Evolutionary conservation across 108 stramenopile genomes (phyloP), one percentile per base, ranked within the genome.

Genomic region (Nannochloropsis gaditana): DNA sequence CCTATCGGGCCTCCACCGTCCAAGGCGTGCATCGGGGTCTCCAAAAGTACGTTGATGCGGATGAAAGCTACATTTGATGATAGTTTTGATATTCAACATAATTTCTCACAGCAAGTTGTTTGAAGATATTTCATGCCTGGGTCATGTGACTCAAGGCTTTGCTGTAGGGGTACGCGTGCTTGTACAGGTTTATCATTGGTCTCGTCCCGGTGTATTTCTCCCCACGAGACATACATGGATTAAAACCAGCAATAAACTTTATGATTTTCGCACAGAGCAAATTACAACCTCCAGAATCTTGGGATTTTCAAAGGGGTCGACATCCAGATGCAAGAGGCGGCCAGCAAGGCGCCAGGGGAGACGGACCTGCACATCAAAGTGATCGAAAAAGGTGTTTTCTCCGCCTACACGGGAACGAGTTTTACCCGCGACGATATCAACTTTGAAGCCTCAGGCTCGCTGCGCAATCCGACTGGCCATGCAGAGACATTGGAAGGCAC

Each of bases 11-110:
- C 5, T 81, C 80, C 8, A 85, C 85, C n/a, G 85, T 82, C 43
- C 42, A 73, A 41, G 85, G 45, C 41, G 85, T 85, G 45, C 81
- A 85, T 81, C 44, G 81, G 47, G 85, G 85, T n/a, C 81, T 85
- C 81, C 81, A 81, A 42, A 42, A n/a, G 59, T 73, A 73, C 59
- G 59, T 73, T 31, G 31, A 31, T 31, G 31, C 31, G 31, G 31
- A 31, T 31, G 0, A 31, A 31, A 31, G 31, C 31, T 31, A 0
- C 31, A 31, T 31, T 31, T 31, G 31, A 31, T 31, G 31, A 31
- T 31, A 31, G 31, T 0, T 31, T 0, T 31, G 31, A 31, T 31
- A 31, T 31, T 31, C 31, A 31, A 31, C 31, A 31, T 31, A 1
- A 31, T 31, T 31, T 31, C 31, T 31, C 31, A 31, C 31, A 31